These are phyloP conservation scores for Tagetes patula DNA, from an alignment of 129 eudicot species.

Conservation along the genomic window DNA sequence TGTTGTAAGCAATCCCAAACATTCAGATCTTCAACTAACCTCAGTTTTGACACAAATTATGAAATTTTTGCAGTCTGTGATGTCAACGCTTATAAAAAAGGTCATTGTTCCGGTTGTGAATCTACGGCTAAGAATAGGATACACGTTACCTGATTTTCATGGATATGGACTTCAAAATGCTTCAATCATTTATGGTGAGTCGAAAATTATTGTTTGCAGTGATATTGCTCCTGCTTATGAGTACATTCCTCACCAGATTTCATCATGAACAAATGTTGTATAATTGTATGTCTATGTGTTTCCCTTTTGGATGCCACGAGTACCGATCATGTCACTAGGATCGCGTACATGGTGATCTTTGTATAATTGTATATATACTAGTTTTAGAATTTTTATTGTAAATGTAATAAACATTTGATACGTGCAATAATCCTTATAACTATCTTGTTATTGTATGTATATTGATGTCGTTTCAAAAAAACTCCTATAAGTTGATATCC, in stretches of 20 bases:
- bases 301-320: slow-evolving; percentile 14
- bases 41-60: slow-evolving; percentile 1
- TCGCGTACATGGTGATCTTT: slow-evolving; percentile 14
- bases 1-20: not conserved
- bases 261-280: slow-evolving; percentile 16
- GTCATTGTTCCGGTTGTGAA: slow-evolving; percentile 66
- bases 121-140: slow-evolving; percentile 50
- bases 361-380: slow-evolving; percentile 8
- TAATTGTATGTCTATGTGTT: not conserved
- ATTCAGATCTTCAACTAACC: not conserved
- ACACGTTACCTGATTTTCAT: slow-evolving; percentile 52
- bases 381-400: slow-evolving; percentile 18
- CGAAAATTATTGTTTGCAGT: slow-evolving; percentile 60
- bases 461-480: not conserved
- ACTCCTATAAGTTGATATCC: too few species aligned
- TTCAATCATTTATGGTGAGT: slow-evolving; percentile 42
- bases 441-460: not conserved
- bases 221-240: slow-evolving; percentile 43
- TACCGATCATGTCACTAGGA: not conserved
- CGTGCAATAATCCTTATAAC: not conserved
- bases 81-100: slow-evolving; percentile 53
- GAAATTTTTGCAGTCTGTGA: slow-evolving; percentile 56
- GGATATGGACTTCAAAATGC: slow-evolving; percentile 76
- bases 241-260: slow-evolving; percentile 22
- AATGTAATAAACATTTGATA: slow-evolving; percentile 12